Evolutionary conservation across 768 basidiomycete genomes (phyloP).

Genomic region (Russula olivacea): DNA sequence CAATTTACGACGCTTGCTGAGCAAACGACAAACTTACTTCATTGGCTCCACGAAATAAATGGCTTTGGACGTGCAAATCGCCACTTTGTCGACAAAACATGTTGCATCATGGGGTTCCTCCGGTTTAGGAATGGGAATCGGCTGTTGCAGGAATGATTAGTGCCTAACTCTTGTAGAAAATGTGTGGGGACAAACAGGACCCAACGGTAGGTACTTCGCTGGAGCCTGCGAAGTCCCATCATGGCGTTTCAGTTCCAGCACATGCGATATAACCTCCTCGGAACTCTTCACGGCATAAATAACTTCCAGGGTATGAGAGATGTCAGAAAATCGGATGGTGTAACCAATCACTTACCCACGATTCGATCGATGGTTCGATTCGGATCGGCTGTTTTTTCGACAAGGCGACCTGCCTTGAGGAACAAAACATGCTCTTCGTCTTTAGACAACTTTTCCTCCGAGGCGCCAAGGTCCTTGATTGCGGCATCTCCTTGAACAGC

Average conservation of each 20-base stretch:
- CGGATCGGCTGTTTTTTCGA: not conserved
- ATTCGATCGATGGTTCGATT: not conserved
- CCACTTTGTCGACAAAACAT: not conserved
- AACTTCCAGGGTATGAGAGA: not conserved
- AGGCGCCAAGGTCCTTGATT: not conserved
- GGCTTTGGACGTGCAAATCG: conserved; percentile 4
- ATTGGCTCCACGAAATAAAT: not conserved
- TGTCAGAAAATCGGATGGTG: not conserved
- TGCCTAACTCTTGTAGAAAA: not conserved
- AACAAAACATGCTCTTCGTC: not conserved
- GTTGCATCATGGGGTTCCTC: conserved; percentile 1
- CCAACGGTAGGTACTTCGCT: not conserved
- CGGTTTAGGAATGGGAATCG: not conserved
- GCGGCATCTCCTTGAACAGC: not conserved
- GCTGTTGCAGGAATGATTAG: not conserved
- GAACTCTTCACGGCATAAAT: not conserved
- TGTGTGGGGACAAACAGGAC: not conserved
- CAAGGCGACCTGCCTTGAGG: not conserved
- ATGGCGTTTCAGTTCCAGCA: not conserved
- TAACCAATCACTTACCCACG: not conserved
- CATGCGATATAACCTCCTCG: not conserved
- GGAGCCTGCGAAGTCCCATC: not conserved
- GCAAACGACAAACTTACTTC: not conserved
- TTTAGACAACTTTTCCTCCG: not conserved
- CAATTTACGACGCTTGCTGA: not conserved